Evolutionary conservation across 805 yeast species (phyloP).

Genomic region (Starmerella tilneyi): DNA sequence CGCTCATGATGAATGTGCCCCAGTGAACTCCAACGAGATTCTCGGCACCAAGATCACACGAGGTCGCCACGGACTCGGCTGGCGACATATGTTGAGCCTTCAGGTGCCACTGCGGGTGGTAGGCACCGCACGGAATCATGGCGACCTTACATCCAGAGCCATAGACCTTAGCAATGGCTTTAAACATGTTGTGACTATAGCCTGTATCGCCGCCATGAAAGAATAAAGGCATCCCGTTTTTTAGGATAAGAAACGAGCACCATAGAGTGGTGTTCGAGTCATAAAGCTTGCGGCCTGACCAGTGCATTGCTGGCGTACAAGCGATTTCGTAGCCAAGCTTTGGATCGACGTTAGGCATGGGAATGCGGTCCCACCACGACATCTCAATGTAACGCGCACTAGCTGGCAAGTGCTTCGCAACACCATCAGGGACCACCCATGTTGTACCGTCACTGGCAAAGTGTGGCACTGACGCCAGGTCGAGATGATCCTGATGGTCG

Average conservation of each 20-base stretch:
- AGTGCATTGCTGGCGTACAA: slow-evolving; percentile 83
- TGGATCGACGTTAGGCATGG: slow-evolving; percentile 33
- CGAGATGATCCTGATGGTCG: slow-evolving; percentile 93
- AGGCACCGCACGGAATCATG: slow-evolving; percentile 87
- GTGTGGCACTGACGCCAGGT: slow-evolving; percentile 43
- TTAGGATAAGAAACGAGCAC: slow-evolving; percentile 72
- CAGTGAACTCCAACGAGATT: slow-evolving; percentile 83
- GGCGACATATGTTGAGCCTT: slow-evolving; percentile 82
- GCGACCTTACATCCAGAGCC: slow-evolving; percentile 50
- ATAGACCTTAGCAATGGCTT: slow-evolving; percentile 49
- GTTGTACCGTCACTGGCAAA: slow-evolving; percentile 40
- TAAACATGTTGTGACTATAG: slow-evolving; percentile 62
- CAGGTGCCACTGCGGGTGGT: slow-evolving; percentile 91
- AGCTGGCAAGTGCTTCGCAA: slow-evolving; percentile 47
- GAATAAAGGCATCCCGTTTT: slow-evolving; percentile 57
- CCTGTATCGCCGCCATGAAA: slow-evolving; percentile 97
- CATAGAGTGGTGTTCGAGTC: slow-evolving; percentile 77
- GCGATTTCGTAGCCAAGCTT: slow-evolving; percentile 60
- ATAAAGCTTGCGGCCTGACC: slow-evolving; percentile 79
- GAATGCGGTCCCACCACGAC: slow-evolving; percentile 82
- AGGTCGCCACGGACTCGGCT: slow-evolving; percentile 58
- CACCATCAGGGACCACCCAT: slow-evolving; percentile 86
- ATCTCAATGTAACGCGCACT: slow-evolving; percentile 57
- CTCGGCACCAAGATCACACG: slow-evolving; percentile 49
- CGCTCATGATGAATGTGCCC: slow-evolving; percentile 88